phyloP scores from a whole-genome alignment of 2,329 filamentous ascomycete species.

The Ceratocystis cubensis region DNA sequence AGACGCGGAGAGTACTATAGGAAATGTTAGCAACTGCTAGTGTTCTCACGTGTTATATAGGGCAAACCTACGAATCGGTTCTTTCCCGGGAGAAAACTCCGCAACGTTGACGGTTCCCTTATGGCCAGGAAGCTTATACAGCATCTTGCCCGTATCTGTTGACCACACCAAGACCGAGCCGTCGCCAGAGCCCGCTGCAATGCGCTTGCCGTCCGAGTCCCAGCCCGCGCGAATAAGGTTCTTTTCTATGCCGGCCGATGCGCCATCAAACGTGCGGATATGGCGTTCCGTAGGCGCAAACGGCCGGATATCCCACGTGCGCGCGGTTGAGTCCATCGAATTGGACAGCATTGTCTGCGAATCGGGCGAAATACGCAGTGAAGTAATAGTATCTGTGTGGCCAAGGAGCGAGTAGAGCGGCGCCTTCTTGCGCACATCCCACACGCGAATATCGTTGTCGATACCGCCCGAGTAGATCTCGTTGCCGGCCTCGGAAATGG shows the following conservation, averaged over 20 bases:
- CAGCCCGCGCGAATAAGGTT: constrained; percentile 85
- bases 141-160: constrained; percentile 68
- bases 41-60: no score
- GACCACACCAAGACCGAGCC: constrained; percentile 89
- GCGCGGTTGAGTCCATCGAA: constrained; percentile 83
- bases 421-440: constrained; percentile 87
- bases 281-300: constrained; percentile 82
- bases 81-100: constrained; percentile 71
- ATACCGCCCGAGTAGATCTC: constrained; percentile 92
- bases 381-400: constrained; percentile 85
- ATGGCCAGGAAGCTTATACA: constrained; percentile 92
- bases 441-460: constrained; percentile 93
- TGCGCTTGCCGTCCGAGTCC: constrained; percentile 73
- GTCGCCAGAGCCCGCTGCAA: constrained; percentile 81
- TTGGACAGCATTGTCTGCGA: constrained; percentile 83
- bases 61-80: constrained; percentile 67
- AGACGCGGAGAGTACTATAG: constrained; percentile 70
- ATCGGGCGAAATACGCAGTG: constrained; percentile 82
- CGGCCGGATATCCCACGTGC: constrained; percentile 91
- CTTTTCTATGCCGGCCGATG: constrained; percentile 74
- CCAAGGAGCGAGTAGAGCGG: constrained; percentile 79
- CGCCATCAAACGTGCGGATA: constrained; percentile 84
- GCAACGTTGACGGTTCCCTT: constrained; percentile 92
- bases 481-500: constrained; percentile 85
- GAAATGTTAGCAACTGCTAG: constrained; percentile 27